A percentile compares a stretch with the other conserved stretches of the same genome.
phyloP scores from a whole-genome alignment of 2,329 filamentous ascomycete species.

The Aspergillus udagawae region DNA sequence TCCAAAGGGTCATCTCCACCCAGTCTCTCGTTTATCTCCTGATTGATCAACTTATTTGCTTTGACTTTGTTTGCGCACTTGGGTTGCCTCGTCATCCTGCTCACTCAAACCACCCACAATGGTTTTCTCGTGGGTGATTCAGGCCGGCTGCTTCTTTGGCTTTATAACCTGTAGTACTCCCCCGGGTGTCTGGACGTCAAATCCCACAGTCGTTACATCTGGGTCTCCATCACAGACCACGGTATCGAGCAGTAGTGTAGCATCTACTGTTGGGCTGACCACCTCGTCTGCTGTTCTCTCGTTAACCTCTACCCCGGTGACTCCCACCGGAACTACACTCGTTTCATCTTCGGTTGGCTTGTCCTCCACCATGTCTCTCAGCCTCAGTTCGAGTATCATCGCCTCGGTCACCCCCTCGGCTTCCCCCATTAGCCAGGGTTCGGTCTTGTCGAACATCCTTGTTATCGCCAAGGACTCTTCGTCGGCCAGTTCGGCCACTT shows the following conservation, averaged over 20 bases:
- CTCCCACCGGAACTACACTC: constrained; percentile 5
- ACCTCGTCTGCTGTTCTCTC: constrained; percentile 9
- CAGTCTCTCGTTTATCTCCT: constrained; percentile 9
- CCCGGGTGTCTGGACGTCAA: constrained; percentile 25
- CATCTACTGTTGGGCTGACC: constrained; percentile 5
- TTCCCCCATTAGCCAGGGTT: constrained; percentile 16
- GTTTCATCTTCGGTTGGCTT: constrained; percentile 4
- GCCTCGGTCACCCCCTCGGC: constrained; percentile 16
- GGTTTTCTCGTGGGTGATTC: constrained; percentile 19
- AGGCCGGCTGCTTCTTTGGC: constrained; percentile 26
- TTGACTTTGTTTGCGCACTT: no score
- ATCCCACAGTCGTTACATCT: constrained; percentile 21
- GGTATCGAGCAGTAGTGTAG: constrained; percentile 5
- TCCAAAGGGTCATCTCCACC: constrained; percentile 5
- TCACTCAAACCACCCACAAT: constrained; percentile 10
- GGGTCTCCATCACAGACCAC: constrained; percentile 10
- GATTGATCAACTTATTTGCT: no score
- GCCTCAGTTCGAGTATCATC: constrained; percentile 9
- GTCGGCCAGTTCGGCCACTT: constrained; percentile 47
- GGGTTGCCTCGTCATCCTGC: background rate
- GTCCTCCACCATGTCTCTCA: constrained; percentile 22
- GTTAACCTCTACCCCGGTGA: background rate
- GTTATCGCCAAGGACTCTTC: constrained; percentile 52
- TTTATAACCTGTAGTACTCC: constrained; percentile 30
- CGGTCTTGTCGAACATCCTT: constrained; percentile 46